Conservation (phyloP, 495 filamentous ascomycete genomes). For the Geoglossum glabrum region DNA sequence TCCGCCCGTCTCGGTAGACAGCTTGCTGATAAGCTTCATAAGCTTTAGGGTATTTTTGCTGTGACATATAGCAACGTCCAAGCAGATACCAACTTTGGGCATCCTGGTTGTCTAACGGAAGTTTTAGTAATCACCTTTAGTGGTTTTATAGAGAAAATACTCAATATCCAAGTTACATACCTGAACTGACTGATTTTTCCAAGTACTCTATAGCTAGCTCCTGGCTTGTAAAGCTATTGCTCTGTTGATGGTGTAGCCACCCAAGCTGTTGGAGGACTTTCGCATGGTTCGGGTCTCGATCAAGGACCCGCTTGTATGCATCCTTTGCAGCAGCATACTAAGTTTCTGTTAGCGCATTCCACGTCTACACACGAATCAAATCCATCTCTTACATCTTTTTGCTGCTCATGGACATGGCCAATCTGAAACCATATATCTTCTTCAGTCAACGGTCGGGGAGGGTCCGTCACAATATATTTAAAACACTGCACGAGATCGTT, state of each 20-base stretch:
- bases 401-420: conserved; percentile 94
- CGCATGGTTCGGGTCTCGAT: conserved; percentile 87
- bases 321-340: conserved; percentile 84
- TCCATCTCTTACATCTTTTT: conserved; percentile 69
- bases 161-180: conserved; percentile 29
- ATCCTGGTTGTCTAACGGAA: conserved; percentile 56
- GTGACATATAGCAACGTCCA: conserved; percentile 97
- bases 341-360: conserved; percentile 7
- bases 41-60: conserved; percentile 96
- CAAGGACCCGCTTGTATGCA: conserved; percentile 82
- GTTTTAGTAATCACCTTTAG: background rate
- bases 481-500: conserved; percentile 51
- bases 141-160: background rate
- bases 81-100: conserved; percentile 98
- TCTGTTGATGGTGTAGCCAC: conserved; percentile 95
- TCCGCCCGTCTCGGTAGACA: conserved; percentile 93
- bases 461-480: conserved; percentile 89
- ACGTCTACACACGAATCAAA: conserved; percentile 10
- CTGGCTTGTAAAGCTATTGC: conserved; percentile 68
- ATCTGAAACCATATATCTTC: conserved; percentile 99
- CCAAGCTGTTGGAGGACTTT: conserved; percentile 97
- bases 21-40: conserved; percentile 99
- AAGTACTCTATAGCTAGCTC: conserved; percentile 93
- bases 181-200: conserved; percentile 88
- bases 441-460: conserved; percentile 80